phyloP scores from a whole-genome alignment of 1,284 basidiomycete species.

The Sutorius eximius region DNA sequence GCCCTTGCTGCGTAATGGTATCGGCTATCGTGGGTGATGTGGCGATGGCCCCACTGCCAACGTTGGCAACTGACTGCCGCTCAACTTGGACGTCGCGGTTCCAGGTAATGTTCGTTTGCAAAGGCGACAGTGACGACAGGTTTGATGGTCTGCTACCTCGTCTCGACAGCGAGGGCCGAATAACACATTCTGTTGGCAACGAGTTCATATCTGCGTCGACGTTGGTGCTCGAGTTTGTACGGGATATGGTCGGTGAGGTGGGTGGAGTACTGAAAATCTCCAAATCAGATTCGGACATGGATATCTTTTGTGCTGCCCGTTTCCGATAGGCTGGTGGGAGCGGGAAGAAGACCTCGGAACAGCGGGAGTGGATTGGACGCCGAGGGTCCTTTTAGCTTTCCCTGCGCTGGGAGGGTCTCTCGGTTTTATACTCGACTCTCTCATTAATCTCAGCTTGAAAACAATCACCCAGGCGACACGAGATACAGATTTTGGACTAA shows the following conservation, averaged over 20 bases:
- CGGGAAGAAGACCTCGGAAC: constrained; percentile 10
- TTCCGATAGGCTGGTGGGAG: constrained; percentile 12
- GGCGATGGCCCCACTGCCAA: constrained; percentile 26
- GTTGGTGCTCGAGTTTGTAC: constrained; percentile 25
- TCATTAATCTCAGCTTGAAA: constrained; percentile 18
- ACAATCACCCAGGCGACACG: constrained; percentile 29
- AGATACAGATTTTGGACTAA: constrained; percentile 16
- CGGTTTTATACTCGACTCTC: constrained; percentile 28
- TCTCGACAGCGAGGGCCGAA: constrained; percentile 48
- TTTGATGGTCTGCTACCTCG: constrained; percentile 43
- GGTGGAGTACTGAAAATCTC: constrained; percentile 65
- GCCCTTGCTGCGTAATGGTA: constrained; percentile 18
- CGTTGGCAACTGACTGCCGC: constrained; percentile 22
- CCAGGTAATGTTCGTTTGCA: constrained; percentile 51
- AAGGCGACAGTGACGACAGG: constrained; percentile 31
- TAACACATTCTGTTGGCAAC: constrained; percentile 28
- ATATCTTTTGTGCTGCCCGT: constrained; percentile 20
- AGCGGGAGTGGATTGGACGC: constrained; percentile 3
- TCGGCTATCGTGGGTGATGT: constrained; percentile 30
- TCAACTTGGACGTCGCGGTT: constrained; percentile 48
- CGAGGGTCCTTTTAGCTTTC: constrained; percentile 8
- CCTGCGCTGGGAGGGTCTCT: constrained; percentile 1
- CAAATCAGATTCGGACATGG: constrained; percentile 28
- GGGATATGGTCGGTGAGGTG: constrained; percentile 46
- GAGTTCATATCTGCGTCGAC: constrained; percentile 31